Conservation (phyloP, 768 basidiomycete genomes). For the Tricholomella constricta region DNA sequence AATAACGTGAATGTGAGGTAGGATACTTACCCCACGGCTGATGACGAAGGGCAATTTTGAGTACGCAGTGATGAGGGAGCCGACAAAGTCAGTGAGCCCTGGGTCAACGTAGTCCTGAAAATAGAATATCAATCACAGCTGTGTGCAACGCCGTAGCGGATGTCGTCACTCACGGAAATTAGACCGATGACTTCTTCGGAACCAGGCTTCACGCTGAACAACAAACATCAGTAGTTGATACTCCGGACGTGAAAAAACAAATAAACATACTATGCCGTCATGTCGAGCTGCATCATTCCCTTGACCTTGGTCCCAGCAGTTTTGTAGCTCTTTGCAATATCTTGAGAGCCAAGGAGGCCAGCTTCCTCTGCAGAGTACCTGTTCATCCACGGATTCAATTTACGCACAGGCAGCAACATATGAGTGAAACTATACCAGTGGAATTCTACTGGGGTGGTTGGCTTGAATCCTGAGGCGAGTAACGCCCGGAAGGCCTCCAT, state of each 20-base stretch:
- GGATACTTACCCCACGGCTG: too few relatives aligned
- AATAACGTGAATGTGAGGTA: too few relatives aligned
- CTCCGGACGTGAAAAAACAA: neutral
- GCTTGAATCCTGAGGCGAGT: conserved; percentile 40
- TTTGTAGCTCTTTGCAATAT: conserved; percentile 50
- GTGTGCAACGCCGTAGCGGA: too few relatives aligned
- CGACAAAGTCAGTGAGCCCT: too few relatives aligned
- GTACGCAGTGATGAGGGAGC: too few relatives aligned
- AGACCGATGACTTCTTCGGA: conserved; percentile 39
- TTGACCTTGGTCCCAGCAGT: conserved; percentile 39
- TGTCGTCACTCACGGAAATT: conserved; percentile 29
- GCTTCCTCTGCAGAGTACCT: conserved; percentile 45
- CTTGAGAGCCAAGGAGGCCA: conserved; percentile 50
- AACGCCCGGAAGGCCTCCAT: conserved; percentile 46
- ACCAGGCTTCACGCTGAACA: conserved; percentile 46
- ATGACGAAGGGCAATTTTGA: too few relatives aligned
- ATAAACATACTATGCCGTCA: conserved; percentile 39
- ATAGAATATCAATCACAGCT: too few relatives aligned
- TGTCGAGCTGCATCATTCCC: conserved; percentile 49
- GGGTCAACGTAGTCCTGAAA: conserved; percentile 29
- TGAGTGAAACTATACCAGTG: conserved; percentile 39
- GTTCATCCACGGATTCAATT: too few relatives aligned
- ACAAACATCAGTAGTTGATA: conserved; percentile 16
- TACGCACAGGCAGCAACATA: too few relatives aligned
- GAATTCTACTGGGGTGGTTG: conserved; percentile 46